phyloP scores from a whole-genome alignment of 2,329 filamentous ascomycete species.

The Colletotrichum sp. region DNA sequence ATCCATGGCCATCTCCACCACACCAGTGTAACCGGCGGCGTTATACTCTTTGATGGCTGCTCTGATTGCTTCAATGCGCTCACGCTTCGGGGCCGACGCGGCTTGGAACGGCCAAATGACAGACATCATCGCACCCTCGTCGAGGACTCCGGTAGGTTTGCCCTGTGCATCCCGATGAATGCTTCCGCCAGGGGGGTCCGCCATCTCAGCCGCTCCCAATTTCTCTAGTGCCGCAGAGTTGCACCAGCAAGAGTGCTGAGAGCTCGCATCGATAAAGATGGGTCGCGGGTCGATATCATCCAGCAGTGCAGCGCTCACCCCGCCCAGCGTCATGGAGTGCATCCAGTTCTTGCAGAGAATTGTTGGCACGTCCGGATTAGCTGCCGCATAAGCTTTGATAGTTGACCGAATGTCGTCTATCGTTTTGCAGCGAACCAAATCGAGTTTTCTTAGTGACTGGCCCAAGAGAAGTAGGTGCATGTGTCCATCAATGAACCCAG shows the following conservation, averaged over 20 bases:
- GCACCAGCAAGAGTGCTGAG: constrained; percentile 51
- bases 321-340: constrained; percentile 45
- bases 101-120: constrained; percentile 49
- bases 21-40: constrained; percentile 45
- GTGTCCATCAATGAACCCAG: constrained; percentile 49
- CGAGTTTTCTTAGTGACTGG: constrained; percentile 41
- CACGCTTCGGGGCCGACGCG: constrained; percentile 35
- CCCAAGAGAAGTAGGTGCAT: constrained; percentile 49
- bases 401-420: constrained; percentile 40
- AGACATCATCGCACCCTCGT: constrained; percentile 43
- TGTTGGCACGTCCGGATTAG: constrained; percentile 37
- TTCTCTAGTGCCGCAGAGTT: constrained; percentile 46
- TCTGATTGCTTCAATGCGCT: constrained; percentile 40
- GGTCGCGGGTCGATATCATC: constrained; percentile 49
- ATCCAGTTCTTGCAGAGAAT: constrained; percentile 49
- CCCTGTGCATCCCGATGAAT: constrained; percentile 45
- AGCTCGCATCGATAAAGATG: constrained; percentile 48
- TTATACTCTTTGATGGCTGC: constrained; percentile 44
- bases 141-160: constrained; percentile 43
- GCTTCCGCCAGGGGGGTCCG: constrained; percentile 44
- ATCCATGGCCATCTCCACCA: constrained; percentile 55
- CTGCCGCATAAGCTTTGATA: constrained; percentile 36
- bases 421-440: constrained; percentile 37
- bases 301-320: constrained; percentile 42
- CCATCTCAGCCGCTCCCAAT: constrained; percentile 40